phyloP scores from a whole-genome alignment of 2,329 filamentous ascomycete species.

The Alternaria triticina region DNA sequence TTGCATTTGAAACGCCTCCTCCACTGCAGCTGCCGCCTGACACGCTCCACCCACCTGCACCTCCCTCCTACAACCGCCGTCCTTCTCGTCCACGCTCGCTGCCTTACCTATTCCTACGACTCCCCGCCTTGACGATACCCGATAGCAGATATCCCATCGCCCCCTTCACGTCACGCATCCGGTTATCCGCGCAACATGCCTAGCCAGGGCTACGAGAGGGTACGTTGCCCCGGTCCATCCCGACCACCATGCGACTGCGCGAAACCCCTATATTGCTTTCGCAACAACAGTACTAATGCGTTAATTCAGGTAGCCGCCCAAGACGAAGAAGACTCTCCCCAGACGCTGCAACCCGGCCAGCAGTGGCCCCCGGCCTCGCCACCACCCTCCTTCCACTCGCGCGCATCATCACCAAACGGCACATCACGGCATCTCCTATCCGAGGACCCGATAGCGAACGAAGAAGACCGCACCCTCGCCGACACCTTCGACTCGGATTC shows the following conservation, averaged over 20 bases:
- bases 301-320: conserved; percentile 50
- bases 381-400: conserved; percentile 85
- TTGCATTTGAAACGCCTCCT: conserved; percentile 15
- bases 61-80: conserved; percentile 9
- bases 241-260: conserved; percentile 17
- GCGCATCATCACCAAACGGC: conserved; percentile 69
- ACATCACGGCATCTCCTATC: conserved; percentile 60
- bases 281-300: conserved; percentile 21
- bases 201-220: conserved; percentile 57
- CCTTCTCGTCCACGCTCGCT: conserved; percentile 10
- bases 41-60: conserved; percentile 5
- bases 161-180: conserved; percentile 5
- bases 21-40: conserved; percentile 15
- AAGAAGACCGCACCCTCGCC: conserved; percentile 80
- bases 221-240: conserved; percentile 41
- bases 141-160: not conserved
- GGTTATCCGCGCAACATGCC: conserved; percentile 47
- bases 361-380: conserved; percentile 55
- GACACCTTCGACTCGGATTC: conserved; percentile 87
- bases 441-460: conserved; percentile 57
- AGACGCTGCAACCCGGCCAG: conserved; percentile 27
- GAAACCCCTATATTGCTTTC: conserved; percentile 4
- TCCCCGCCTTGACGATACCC: not conserved
- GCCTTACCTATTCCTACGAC: not conserved
- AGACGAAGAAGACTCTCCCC: conserved; percentile 51